Evolutionary conservation across 176 grass and related monocot species (phyloP).

Genomic region (sorghum (Sorghum bicolor)): Sorghum_bicolor_NCBIv3 NC_012870.2:13704001-13704500

Average conservation of each 20-base stretch:
- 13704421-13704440: conserved; percentile 7
- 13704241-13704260: background rate
- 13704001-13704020: too few relatives aligned
- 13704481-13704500: background rate
- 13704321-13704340: conserved; percentile 37
- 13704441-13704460: accelerated
- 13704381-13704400: conserved; percentile 41
- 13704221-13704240: background rate
- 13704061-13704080: too few relatives aligned
- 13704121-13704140: background rate
- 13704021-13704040: too few relatives aligned
- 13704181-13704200: background rate
- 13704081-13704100: too few relatives aligned
- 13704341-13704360: background rate
- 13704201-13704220: background rate
- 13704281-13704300: background rate
- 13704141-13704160: background rate
- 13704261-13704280: background rate
- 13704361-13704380: conserved; percentile 49
- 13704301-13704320: background rate
- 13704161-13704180: background rate
- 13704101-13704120: too few relatives aligned
- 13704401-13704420: conserved; percentile 17
- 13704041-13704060: too few relatives aligned
- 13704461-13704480: background rate